A percentile compares a stretch with the other conserved stretches of the same genome.
Evolutionary conservation across 176 grass and related monocot genomes (phyloP).

Genomic region (Carex parvula): DNA sequence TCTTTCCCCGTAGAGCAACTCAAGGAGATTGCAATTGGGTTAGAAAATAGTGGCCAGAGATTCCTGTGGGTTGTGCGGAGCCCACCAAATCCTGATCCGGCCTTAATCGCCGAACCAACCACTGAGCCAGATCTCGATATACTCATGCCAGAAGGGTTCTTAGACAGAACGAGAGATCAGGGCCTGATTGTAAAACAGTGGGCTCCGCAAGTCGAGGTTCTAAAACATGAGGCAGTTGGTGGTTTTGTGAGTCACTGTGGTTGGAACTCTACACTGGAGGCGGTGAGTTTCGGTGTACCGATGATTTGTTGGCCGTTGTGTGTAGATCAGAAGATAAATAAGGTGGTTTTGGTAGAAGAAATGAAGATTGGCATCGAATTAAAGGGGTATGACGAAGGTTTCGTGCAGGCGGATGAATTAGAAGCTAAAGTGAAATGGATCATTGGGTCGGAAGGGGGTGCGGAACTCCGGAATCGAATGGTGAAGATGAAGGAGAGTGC

Average conservation of each 20-base stretch:
- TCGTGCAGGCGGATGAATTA: conserved; percentile 28
- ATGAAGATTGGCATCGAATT: conserved; percentile 28
- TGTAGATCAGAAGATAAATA: too few relatives aligned
- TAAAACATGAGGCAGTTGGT: too few relatives aligned
- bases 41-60: conserved; percentile 33
- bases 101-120: background rate
- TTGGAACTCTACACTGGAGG: too few relatives aligned
- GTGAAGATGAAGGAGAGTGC: conserved; percentile 16
- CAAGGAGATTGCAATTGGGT: conserved; percentile 31
- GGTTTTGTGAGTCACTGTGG: too few relatives aligned
- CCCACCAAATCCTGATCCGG: background rate
- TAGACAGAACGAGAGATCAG: too few relatives aligned
- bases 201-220: too few relatives aligned
- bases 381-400: conserved; percentile 25
- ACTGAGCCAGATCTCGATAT: background rate
- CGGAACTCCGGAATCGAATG: background rate
- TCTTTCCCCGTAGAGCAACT: conserved; percentile 25
- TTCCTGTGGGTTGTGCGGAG: conserved; percentile 40
- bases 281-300: too few relatives aligned
- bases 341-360: background rate
- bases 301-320: too few relatives aligned
- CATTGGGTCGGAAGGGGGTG: conserved; percentile 25
- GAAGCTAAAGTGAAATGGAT: conserved; percentile 31
- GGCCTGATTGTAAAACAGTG: too few relatives aligned
- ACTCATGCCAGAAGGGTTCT: background rate